Percentiles rank a stretch among this genome's conserved stretches.
These are phyloP conservation scores for Allium cepa DNA, from an alignment of 106 monocot species.

Conservation along the genomic window DNA sequence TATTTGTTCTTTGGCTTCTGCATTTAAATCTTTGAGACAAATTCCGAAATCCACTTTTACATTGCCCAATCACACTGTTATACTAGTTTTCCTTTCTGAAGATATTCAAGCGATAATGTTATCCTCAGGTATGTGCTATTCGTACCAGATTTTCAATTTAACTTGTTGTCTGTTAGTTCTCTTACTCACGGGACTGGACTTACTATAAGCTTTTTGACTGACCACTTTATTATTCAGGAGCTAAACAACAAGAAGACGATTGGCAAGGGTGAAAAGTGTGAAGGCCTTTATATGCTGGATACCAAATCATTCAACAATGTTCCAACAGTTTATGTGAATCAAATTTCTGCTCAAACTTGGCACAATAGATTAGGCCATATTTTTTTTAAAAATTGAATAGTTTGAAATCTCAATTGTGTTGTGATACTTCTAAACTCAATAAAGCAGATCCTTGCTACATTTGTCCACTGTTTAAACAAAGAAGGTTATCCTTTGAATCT, in stretches of 20 bases:
- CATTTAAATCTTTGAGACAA: background rate
- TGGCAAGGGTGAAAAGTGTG: background rate
- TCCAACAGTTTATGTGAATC: too few relatives aligned
- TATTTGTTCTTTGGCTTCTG: background rate
- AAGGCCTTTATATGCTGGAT: background rate
- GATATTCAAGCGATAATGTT: too few relatives aligned
- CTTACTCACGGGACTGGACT: background rate
- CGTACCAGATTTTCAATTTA: background rate
- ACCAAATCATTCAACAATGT: too few relatives aligned
- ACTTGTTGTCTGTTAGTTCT: background rate
- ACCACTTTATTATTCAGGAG: background rate
- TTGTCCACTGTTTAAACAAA: constrained; percentile 2
- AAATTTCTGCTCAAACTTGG: background rate
- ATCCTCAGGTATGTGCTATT: background rate
- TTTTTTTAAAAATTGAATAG: background rate
- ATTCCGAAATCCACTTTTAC: background rate
- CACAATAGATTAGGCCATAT: background rate
- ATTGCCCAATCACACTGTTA: background rate
- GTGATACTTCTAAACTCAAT: background rate
- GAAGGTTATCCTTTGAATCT: background rate
- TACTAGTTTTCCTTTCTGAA: too few relatives aligned
- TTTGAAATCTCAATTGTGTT: background rate
- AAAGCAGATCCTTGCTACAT: background rate
- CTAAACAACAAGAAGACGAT: background rate
- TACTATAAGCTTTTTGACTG: background rate